Percentiles rank a stretch among this genome's conserved stretches.
These are phyloP conservation scores for Talaromyces proteolyticus DNA, from an alignment of 495 filamentous ascomycete genomes.

Conservation along the genomic window DNA sequence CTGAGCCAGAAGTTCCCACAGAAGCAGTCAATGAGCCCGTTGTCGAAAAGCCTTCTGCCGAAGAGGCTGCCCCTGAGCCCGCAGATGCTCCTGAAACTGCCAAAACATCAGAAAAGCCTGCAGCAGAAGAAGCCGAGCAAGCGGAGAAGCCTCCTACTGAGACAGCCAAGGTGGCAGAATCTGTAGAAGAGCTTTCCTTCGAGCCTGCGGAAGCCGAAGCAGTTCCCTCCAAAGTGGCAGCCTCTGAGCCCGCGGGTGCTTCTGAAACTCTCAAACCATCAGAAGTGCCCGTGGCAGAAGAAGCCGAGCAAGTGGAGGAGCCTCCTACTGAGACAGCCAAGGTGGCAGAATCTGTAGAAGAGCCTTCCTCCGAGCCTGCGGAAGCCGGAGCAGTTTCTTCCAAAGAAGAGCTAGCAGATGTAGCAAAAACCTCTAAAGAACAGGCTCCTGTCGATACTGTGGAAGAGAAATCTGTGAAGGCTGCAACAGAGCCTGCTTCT, in stretches of 20 bases:
- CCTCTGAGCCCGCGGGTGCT: too few relatives aligned
- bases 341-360: background rate
- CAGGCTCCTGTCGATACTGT: background rate
- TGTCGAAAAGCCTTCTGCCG: background rate
- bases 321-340: background rate
- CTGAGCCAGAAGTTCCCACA: background rate
- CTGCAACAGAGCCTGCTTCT: background rate
- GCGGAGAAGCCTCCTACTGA: conserved; percentile 14
- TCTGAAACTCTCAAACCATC: too few relatives aligned
- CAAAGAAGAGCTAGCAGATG: background rate
- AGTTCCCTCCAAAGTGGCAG: too few relatives aligned
- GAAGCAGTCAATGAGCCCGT: background rate
- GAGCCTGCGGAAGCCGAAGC: conserved; percentile 3
- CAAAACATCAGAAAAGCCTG: conserved; percentile 1
- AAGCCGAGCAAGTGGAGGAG: conserved; percentile 10
- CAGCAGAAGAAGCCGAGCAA: conserved; percentile 7
- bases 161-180: conserved; percentile 4
- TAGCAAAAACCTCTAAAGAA: too few relatives aligned
- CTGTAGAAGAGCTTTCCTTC: conserved; percentile 7
- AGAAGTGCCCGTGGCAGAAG: conserved; percentile 2
- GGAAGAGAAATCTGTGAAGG: background rate
- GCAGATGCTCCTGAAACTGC: conserved; percentile 7
- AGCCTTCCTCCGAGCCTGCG: background rate
- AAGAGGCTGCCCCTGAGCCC: conserved; percentile 13
- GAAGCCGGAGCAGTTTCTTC: background rate